Percentiles rank a stretch among this genome's conserved stretches.
phyloP scores from a whole-genome alignment of 83 land plant species.

The Picea abies region DNA sequence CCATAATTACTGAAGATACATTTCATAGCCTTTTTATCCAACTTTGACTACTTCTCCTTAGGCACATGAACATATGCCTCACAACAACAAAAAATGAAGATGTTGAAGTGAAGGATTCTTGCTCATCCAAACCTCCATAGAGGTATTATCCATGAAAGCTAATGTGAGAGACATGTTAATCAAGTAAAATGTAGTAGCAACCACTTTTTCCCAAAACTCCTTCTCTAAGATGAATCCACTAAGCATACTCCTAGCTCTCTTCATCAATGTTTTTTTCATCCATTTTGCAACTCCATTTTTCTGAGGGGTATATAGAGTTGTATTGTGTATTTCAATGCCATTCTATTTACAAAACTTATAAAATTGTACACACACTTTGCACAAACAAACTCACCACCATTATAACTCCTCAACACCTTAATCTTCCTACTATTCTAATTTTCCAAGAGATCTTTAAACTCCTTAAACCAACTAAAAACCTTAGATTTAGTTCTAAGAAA shows the following conservation, averaged over 20 bases:
- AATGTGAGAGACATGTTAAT: background rate
- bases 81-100: background rate
- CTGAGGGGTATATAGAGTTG: constrained; percentile 19
- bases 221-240: background rate
- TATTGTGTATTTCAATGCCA: background rate
- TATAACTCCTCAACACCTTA: background rate
- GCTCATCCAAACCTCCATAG: background rate
- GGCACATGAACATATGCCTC: background rate
- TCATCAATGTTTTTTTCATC: constrained; percentile 21
- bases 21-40: background rate
- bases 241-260: constrained; percentile 20
- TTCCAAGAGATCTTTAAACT: background rate
- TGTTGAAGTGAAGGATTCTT: background rate
- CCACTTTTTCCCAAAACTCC: constrained; percentile 6
- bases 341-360: constrained; percentile 9
- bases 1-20: background rate
- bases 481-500: background rate
- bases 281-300: constrained; percentile 22
- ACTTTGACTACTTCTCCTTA: background rate
- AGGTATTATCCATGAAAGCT: background rate
- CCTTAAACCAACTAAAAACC: background rate
- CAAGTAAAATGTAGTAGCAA: background rate
- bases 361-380: background rate
- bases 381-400: background rate
- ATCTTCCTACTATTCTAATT: background rate